Percentiles rank a stretch among this genome's conserved stretches.
Evolutionary conservation across 768 basidiomycete genomes (phyloP).

Genomic region (Naganishia antarctica): DNA sequence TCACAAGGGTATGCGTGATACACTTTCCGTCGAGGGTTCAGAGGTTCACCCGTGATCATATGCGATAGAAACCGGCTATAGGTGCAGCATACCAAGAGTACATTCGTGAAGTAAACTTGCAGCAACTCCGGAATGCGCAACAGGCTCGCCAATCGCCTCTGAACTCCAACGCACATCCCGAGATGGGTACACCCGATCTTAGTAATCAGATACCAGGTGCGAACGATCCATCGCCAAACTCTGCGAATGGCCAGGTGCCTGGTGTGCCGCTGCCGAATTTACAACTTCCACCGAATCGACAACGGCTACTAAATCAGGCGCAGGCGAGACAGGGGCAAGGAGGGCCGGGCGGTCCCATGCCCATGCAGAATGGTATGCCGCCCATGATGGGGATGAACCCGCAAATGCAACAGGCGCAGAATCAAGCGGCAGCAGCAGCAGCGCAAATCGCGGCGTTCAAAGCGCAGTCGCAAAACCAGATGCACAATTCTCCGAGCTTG

Average conservation of each 20-base stretch:
- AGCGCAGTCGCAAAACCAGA: constrained; percentile 15
- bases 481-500: constrained; percentile 2
- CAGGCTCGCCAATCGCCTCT: constrained; percentile 4
- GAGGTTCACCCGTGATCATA: neutral
- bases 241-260: neutral
- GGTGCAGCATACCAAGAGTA: constrained; percentile 5
- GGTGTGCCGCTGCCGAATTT: constrained; percentile 23
- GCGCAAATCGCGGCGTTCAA: constrained; percentile 14
- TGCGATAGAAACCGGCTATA: constrained; percentile 13
- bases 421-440: constrained; percentile 15
- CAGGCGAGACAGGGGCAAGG: constrained; percentile 9
- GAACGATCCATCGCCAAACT: constrained; percentile 1
- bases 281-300: constrained; percentile 20
- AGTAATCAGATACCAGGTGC: neutral
- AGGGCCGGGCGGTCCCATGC: neutral
- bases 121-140: constrained; percentile 2
- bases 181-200: neutral
- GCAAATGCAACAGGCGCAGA: constrained; percentile 12
- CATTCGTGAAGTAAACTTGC: constrained; percentile 1
- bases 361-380: constrained; percentile 11
- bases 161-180: neutral
- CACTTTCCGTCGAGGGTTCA: neutral
- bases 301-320: constrained; percentile 14
- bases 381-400: constrained; percentile 18
- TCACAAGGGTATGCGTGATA: constrained; percentile 17